Evolutionary conservation across 257 asterid genomes (phyloP).

Genomic region (Solanum paucissectum): DNA sequence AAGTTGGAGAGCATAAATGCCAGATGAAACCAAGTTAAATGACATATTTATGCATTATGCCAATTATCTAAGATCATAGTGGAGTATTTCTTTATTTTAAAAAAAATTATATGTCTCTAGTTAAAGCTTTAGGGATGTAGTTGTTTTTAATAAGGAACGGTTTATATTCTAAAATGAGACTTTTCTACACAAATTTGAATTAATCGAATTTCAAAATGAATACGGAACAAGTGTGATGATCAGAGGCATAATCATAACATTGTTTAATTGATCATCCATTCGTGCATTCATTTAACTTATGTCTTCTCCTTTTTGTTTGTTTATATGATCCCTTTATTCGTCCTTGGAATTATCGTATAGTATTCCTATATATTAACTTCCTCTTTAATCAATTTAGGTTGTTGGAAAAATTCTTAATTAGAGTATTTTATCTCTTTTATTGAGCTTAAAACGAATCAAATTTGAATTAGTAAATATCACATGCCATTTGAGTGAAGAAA

Average conservation of each 20-base stretch:
- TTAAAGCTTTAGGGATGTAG: background rate
- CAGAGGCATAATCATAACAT: background rate
- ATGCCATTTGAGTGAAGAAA: no score
- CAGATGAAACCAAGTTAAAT: no score
- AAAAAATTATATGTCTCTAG: background rate
- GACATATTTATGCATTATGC: no score
- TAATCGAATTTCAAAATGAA: background rate
- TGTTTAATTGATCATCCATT: background rate
- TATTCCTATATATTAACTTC: background rate
- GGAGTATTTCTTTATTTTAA: background rate
- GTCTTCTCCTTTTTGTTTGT: background rate
- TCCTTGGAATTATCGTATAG: background rate
- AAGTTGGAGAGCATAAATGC: no score
- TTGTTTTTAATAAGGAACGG: background rate
- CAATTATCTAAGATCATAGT: background rate
- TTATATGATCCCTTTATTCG: background rate
- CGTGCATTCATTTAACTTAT: background rate
- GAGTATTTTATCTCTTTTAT: no score
- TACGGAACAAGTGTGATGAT: background rate
- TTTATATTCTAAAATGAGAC: background rate
- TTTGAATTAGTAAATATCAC: background rate
- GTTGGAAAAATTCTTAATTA: background rate
- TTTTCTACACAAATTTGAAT: background rate
- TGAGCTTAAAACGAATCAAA: background rate
- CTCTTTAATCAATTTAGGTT: background rate